Evolutionary conservation across 148 eudicot genomes (phyloP).

Genomic region (Fagopyrum homotropicum): DNA sequence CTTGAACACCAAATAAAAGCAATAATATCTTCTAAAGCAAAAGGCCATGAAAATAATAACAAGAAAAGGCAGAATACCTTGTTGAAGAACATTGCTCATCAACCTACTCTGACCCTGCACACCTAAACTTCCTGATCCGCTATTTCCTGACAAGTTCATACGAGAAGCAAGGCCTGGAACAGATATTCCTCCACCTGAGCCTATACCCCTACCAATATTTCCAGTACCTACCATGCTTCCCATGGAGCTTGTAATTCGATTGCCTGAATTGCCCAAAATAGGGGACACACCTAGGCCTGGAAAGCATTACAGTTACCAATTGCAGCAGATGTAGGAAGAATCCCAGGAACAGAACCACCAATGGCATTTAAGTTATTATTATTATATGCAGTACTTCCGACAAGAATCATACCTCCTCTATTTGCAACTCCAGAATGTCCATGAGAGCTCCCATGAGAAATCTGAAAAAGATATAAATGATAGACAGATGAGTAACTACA

Average conservation of each 20-base stretch:
- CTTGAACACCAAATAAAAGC: not conserved
- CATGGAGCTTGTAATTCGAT: conserved; percentile 73
- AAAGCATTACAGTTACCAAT: conserved; percentile 71
- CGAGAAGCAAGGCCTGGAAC: conserved; percentile 87
- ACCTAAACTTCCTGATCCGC: conserved; percentile 79
- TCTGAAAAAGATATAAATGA: conserved; percentile 30
- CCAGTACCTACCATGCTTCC: conserved; percentile 81
- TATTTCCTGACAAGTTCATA: conserved; percentile 61
- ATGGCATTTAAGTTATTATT: conserved; percentile 58
- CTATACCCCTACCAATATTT: conserved; percentile 73
- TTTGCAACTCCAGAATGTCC: conserved; percentile 83
- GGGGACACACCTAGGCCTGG: conserved; percentile 86
- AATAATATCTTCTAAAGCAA: not conserved
- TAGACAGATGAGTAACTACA: not conserved
- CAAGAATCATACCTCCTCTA: conserved; percentile 91
- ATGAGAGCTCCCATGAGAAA: conserved; percentile 79
- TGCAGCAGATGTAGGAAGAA: conserved; percentile 80
- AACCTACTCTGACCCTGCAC: conserved; percentile 82
- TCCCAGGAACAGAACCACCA: conserved; percentile 90
- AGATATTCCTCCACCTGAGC: conserved; percentile 85
- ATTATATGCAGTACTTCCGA: conserved; percentile 81
- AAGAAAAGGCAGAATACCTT: conserved; percentile 41
- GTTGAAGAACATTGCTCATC: conserved; percentile 84
- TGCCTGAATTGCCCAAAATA: conserved; percentile 73
- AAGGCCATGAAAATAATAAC: not conserved